Conservation (phyloP, 805 yeast species). For the Teunomyces funiuensis region DNA sequence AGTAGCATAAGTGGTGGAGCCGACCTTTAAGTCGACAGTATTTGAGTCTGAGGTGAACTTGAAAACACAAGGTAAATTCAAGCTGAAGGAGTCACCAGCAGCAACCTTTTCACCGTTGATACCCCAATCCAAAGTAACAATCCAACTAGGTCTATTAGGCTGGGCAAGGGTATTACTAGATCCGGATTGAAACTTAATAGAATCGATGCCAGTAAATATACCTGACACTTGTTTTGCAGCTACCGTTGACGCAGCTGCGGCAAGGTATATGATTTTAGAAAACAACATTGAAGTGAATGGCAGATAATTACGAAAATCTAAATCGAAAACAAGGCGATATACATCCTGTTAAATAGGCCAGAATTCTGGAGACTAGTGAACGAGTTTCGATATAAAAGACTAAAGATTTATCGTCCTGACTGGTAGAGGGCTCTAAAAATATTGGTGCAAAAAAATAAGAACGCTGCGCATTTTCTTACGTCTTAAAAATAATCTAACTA, state of each 20-base stretch:
- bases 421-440: no score
- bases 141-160: slow-evolving; percentile 14
- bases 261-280: slow-evolving; percentile 1
- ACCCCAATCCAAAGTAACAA: slow-evolving; percentile 13
- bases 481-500: no score
- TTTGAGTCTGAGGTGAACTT: slow-evolving; percentile 12
- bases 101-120: slow-evolving; percentile 6
- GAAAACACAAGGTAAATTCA: slow-evolving; percentile 16
- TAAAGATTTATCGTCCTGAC: no score
- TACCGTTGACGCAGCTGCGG: slow-evolving; percentile 4
- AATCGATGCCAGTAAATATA: slow-evolving; percentile 13
- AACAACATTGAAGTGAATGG: slow-evolving; percentile 4
- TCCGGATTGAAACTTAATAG: slow-evolving; percentile 6
- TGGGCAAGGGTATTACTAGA: neutral
- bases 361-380: no score
- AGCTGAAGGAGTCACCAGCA: slow-evolving; percentile 19
- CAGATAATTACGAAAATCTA: no score
- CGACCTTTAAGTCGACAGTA: slow-evolving; percentile 9
- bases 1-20: slow-evolving; percentile 18
- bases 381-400: no score
- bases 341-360: no score
- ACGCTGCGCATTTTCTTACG: no score
- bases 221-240: slow-evolving; percentile 12
- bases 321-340: no score
- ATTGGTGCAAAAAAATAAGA: no score